Conservation (phyloP, 192 early-diverging fungal species). For the Coemansia sp. region DNA sequence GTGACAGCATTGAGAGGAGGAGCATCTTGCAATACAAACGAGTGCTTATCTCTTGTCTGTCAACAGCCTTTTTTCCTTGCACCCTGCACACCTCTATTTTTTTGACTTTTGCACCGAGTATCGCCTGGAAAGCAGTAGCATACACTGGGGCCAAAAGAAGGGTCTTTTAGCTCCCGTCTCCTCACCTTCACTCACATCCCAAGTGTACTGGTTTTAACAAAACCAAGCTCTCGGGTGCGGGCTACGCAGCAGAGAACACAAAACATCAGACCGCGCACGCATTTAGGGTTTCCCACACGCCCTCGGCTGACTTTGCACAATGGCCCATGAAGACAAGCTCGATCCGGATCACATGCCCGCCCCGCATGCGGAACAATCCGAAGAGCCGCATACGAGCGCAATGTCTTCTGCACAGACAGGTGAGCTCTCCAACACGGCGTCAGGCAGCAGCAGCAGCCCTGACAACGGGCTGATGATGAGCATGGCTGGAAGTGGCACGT, state of each 20-base stretch:
- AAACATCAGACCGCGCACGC: neutral
- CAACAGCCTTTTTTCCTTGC: neutral
- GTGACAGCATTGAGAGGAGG: neutral
- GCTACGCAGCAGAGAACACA: neutral
- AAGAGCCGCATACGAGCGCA: neutral
- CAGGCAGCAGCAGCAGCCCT: slow-evolving; percentile 7
- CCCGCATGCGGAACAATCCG: neutral
- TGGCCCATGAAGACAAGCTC: neutral
- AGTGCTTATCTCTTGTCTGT: neutral
- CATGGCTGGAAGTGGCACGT: neutral
- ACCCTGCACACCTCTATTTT: neutral
- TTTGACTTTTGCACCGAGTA: neutral
- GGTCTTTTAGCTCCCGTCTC: neutral
- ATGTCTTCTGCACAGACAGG: neutral
- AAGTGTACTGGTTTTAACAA: neutral
- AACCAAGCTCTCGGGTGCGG: neutral
- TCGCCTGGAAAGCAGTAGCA: neutral
- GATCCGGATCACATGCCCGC: slow-evolving; percentile 2
- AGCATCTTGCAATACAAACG: neutral
- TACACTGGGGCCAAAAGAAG: neutral
- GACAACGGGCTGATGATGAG: slow-evolving; percentile 5
- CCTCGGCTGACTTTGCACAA: neutral
- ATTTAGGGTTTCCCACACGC: neutral
- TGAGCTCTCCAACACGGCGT: neutral
- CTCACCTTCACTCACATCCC: neutral